Evolutionary conservation across 805 yeast genomes (phyloP).

Genomic region (Yueomyces sinensis): DNA sequence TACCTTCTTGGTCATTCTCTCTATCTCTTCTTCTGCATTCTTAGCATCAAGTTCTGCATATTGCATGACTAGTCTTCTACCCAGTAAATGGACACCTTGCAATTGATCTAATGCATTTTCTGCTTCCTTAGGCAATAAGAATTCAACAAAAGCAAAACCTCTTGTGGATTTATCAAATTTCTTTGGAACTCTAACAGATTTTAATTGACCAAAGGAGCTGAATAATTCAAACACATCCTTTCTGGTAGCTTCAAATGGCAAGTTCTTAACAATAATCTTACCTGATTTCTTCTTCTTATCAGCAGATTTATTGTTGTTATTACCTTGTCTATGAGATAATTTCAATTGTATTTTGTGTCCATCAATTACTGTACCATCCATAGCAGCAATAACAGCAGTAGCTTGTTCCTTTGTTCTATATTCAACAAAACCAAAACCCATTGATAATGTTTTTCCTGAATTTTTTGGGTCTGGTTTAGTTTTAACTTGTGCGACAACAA

Average conservation of each 20-base stretch:
- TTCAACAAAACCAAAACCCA: constrained; percentile 98
- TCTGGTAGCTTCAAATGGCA: constrained; percentile 92
- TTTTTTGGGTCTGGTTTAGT: constrained; percentile 79
- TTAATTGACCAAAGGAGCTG: constrained; percentile 87
- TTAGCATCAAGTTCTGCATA: constrained; percentile 74
- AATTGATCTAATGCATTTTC: constrained; percentile 87
- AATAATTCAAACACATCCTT: constrained; percentile 87
- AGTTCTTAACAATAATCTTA: constrained; percentile 87
- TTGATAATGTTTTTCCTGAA: constrained; percentile 54
- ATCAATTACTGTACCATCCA: constrained; percentile 69
- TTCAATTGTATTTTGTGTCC: constrained; percentile 88
- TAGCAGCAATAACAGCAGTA: constrained; percentile 50
- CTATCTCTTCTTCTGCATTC: constrained; percentile 83
- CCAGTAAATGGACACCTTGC: constrained; percentile 91
- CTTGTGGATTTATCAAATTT: constrained; percentile 90
- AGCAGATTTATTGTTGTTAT: constrained; percentile 15
- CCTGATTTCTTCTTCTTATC: constrained; percentile 34
- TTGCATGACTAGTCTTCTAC: constrained; percentile 88
- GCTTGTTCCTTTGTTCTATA: constrained; percentile 73
- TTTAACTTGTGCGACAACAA: constrained; percentile 67
- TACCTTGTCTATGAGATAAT: constrained; percentile 65
- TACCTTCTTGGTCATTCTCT: constrained; percentile 78
- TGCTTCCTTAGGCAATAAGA: constrained; percentile 76
- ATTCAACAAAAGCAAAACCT: constrained; percentile 97
- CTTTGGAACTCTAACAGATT: constrained; percentile 91